These are phyloP conservation scores for Tuber calosporum DNA, from an alignment of 495 filamentous ascomycete genomes.

Conservation along the genomic window DNA sequence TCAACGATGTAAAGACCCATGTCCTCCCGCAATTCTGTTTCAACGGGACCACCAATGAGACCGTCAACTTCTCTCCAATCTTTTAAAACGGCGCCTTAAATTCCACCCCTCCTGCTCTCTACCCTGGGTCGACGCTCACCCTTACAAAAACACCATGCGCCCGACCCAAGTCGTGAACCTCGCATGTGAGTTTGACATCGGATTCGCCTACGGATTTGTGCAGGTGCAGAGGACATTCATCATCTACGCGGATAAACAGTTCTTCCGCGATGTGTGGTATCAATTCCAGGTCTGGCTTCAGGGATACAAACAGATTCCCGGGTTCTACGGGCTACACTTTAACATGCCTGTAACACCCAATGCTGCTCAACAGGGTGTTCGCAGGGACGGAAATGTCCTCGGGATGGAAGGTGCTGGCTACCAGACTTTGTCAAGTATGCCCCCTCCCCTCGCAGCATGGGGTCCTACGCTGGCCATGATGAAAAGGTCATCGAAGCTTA, in stretches of 20 bases:
- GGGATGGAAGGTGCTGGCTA: neutral
- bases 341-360: slow-evolving; percentile 19
- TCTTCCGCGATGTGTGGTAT: slow-evolving; percentile 11
- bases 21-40: slow-evolving; percentile 9
- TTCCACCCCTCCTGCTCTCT: neutral
- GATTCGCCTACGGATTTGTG: neutral
- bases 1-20: slow-evolving; percentile 13
- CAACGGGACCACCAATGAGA: neutral
- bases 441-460: neutral
- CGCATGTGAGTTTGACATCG: neutral
- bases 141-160: neutral
- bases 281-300: slow-evolving; percentile 9
- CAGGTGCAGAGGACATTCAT: slow-evolving; percentile 22
- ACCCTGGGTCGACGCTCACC: neutral
- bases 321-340: slow-evolving; percentile 17
- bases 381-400: neutral
- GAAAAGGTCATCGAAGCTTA: slow-evolving; percentile 45
- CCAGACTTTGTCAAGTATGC: neutral
- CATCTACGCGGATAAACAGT: slow-evolving; percentile 13
- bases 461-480: slow-evolving; percentile 42
- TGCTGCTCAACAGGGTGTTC: neutral
- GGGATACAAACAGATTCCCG: slow-evolving; percentile 13
- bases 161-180: neutral
- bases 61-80: neutral
- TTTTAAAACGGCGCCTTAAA: neutral